Base-by-base conservation (phyloP, 2,329 filamentous ascomycete genomes). In the Claviceps quebecensis region DNA sequence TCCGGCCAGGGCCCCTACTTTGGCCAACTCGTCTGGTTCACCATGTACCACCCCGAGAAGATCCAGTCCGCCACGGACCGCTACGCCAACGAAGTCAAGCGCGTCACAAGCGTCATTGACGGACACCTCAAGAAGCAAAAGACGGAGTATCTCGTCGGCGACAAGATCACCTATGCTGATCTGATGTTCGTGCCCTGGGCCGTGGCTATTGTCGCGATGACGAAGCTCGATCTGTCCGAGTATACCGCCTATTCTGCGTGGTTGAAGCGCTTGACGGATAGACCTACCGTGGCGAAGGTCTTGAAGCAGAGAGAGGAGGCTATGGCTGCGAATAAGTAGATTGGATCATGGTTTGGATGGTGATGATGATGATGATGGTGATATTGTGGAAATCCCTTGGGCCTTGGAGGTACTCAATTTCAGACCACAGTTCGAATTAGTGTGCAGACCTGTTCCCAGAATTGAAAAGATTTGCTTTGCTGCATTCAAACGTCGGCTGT, bases 1-100 rank as follows among this genome's bases (percentile, higher is more conserved):
- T 55, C 53, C 39, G 57, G 55, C 1, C 63, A 66, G 50, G 64
- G 63, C 2, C 65, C 62, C 9, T 65, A 65, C 45, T 63, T 58
- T 39, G 61, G 60, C 40, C 61, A 57, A 48, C 53, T 53, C 46
- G 52, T 54, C 26, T 61, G 59, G 56, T 63, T 62, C 49, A 34
- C 40, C 4, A 39, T 16, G 7, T 53, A 52, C 26, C 56, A 64
- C 34, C 57, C 54, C 6, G 59, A 59, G 19, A 53, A 57, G 54
- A 16, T 65, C 16, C 59, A 54, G 0, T 59, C 59, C 0, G 61
- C 64, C 3, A 56, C 61, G 9, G 59, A 61, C 43, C 58, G 63
- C 11, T 66, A 65, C 51, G 23, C 26, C n/a, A 60, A 59, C 14
- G 61, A 67, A 53, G 56, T 60, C 3, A 55, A 54, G 40, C 59